Evolutionary conservation across 345 rosid genomes (phyloP), one percentile per base, ranked within the genome.

Genomic region (Hibiscus mutabilis): DNA sequence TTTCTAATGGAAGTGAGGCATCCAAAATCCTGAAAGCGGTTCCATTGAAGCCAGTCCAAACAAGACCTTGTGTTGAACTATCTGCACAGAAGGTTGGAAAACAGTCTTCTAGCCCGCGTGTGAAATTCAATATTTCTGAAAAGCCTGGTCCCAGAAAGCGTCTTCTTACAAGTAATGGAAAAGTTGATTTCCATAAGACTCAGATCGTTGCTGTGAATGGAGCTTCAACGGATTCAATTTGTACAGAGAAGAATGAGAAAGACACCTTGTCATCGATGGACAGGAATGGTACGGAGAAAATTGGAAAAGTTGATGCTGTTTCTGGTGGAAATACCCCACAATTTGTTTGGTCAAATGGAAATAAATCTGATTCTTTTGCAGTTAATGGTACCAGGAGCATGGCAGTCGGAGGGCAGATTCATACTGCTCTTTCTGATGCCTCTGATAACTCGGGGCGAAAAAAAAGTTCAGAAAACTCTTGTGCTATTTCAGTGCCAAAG

Each of bases 121-220:
- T 85, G 66, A 92, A 88, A 83, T 82, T 89, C 75, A 80, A 72
- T 71, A 79, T 87, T 80, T 77, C 77, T 76, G 90, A 85, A 68
- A 91, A 82, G 71, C 69, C 73, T 75, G 83, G 76, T 72, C 79
- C 83, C 22, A 90, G 83, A 79, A 82, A 82, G 77, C 70, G 77
- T 73, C 74, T 84, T 72, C 69, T 86, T 25, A 66, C 68, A 12
- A 68, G 16, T 74, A 87, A 84, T 56, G 86, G 92, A 67, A 90
- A 81, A 70, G 79, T 66, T 76, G 77, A 78, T 11, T 65, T 37
- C 68, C 78, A 70, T 65, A 84, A 87, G 82, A 77, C 61, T 78
- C 83, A 77, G 64, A 84, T 75, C 37, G 53, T 59, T 49, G 79
- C 78, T 77, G 69, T 49, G 51, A 84, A 81, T 79, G 86, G 84